These are phyloP conservation scores for Grosmannia clavigera DNA, from an alignment of 2,329 filamentous ascomycete genomes.

Conservation along the genomic window DNA sequence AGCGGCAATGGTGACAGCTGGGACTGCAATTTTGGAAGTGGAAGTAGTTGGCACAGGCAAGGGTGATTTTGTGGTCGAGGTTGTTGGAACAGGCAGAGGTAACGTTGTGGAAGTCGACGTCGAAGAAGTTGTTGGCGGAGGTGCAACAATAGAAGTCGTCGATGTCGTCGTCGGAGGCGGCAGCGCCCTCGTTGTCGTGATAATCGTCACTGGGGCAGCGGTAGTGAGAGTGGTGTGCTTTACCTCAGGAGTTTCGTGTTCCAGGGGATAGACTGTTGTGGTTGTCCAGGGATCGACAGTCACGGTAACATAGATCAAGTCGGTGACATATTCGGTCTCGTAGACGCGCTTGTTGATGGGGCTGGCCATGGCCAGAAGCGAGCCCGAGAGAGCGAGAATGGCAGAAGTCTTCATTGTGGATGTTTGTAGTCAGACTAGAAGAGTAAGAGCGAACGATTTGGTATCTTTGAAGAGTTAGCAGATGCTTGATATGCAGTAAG, in stretches of 20 bases:
- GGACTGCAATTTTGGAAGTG: not conserved
- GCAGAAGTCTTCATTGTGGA: conserved; percentile 38
- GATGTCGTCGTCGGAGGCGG: not conserved
- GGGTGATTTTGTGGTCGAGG: not conserved
- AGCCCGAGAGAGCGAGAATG: conserved; percentile 31
- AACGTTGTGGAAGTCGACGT: not conserved
- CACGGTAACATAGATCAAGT: conserved; percentile 32
- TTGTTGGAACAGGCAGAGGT: not conserved
- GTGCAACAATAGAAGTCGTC: conserved; percentile 8
- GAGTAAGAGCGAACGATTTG: not conserved
- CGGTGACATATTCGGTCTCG: conserved; percentile 27
- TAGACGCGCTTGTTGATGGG: conserved; percentile 30
- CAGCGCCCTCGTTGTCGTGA: conserved; percentile 7
- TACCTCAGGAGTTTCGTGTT: conserved; percentile 17
- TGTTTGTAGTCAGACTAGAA: not conserved
- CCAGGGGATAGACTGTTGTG: not conserved
- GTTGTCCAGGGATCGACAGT: conserved; percentile 17
- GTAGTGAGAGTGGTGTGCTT: not conserved
- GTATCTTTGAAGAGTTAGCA: not conserved
- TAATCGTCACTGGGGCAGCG: not conserved
- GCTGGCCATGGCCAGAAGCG: conserved; percentile 31
- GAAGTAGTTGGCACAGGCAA: not conserved
- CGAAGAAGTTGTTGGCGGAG: no score
- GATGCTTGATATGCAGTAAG: not conserved
- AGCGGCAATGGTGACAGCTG: not conserved